phyloP scores from a whole-genome alignment of 495 filamentous ascomycete genomes.

The Umbilicaria muhlenbergii region DNA sequence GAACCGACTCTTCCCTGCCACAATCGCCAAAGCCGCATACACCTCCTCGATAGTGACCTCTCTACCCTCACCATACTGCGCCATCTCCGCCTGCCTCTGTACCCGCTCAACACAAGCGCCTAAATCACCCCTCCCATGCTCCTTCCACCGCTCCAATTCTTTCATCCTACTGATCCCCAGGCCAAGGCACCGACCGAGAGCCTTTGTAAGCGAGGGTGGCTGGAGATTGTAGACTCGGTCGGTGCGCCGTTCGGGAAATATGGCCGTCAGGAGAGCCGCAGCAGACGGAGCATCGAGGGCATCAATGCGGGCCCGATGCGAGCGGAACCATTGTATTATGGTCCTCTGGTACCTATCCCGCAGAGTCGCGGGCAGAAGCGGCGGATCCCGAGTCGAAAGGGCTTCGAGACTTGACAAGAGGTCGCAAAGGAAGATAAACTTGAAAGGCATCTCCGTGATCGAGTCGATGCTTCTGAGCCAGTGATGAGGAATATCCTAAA shows the following conservation, averaged over 20 bases:
- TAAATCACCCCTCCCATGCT: conserved; percentile 45
- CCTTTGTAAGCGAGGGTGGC: conserved; percentile 37
- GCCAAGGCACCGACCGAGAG: conserved; percentile 46
- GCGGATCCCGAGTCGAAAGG: conserved; percentile 13
- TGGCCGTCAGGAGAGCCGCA: conserved; percentile 49
- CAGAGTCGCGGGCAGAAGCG: conserved; percentile 1
- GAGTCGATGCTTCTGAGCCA: too few relatives aligned
- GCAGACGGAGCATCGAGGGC: conserved; percentile 30
- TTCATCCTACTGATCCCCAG: conserved; percentile 42
- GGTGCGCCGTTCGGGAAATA: conserved; percentile 57
- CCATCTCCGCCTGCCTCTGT: conserved; percentile 44
- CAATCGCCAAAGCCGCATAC: conserved; percentile 41
- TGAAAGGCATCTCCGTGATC: conserved; percentile 37
- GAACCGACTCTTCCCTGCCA: conserved; percentile 52
- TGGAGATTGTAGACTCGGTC: conserved; percentile 64
- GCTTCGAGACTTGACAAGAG: conserved; percentile 39
- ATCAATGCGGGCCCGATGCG: conserved; percentile 35
- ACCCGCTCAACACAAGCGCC: conserved; percentile 53
- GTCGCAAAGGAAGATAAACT: conserved; percentile 43
- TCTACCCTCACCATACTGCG: conserved; percentile 15
- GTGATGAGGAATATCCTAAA: too few relatives aligned
- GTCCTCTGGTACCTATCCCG: conserved; percentile 17
- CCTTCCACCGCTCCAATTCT: conserved; percentile 45
- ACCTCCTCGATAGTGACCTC: conserved; percentile 59
- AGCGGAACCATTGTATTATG: conserved; percentile 41